Base-by-base conservation (phyloP, 2,329 filamentous ascomycete species). In the Akanthomyces muscarius region DNA sequence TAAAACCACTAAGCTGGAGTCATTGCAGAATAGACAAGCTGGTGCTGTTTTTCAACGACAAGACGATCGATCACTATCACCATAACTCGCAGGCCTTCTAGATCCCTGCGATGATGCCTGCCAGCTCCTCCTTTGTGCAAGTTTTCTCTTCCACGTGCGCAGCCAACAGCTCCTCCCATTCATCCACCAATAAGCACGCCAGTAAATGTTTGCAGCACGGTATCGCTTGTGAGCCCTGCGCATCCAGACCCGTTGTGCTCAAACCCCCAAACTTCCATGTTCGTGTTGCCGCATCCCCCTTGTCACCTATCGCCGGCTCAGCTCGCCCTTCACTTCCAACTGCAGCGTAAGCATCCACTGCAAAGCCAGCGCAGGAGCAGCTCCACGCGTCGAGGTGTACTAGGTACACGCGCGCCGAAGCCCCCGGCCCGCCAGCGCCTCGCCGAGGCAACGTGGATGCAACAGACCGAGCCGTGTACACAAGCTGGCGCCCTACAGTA, bases 141-240 rank as follows among this genome's bases (percentile, higher is more conserved):
- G 71, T 70, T 69, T 78, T 80, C 68, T 84, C 81, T 63, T 83
- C 80, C 18, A 89, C 80, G 68, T 83, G 84, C 1, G 70, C 69
- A 5, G 80, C 82, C 67, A 95, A 82, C 33, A 87, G 73, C 3
- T 66, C 73, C 0, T 72, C 72, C 78, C 90, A 93, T 53, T 81
- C 79, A 72, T 91, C 88, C 6, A 82, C 88, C 62, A 98, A 74
- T 47, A 94, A 76, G 73, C 91, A 96, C 1, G 94, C 94, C 18
- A 98, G 82, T 5, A 98, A 75, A 75, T 99, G 94, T 77, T 97
- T 97, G 74, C 94, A 99, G 62, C 76, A 90, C 69, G 86, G 83
- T 63, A 83, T 77, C 44, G 75, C 71, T 11, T 68, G 71, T 0
- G 65, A 71, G 4, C 68, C 69, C 7, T 67, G 71, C 2, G 66